Conservation (phyloP, 495 filamentous ascomycete species). For the Amniculicola lignicola region DNA sequence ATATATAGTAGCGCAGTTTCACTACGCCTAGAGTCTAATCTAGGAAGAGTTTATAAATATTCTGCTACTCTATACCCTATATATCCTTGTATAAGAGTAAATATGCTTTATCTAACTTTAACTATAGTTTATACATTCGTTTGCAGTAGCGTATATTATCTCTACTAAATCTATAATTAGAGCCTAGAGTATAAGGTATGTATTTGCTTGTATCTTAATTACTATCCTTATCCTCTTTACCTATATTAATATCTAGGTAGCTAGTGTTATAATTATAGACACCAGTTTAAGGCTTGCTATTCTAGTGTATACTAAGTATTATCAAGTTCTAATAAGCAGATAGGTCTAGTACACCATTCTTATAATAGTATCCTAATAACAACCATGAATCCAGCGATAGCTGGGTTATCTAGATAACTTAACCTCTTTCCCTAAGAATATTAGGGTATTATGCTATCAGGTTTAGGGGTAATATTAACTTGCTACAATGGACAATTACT, state of each 20-base stretch:
- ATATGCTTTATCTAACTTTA: background rate
- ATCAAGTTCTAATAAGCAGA: background rate
- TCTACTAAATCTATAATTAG: background rate
- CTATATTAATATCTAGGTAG: background rate
- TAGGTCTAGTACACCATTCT: background rate
- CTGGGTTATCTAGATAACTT: background rate
- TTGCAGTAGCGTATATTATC: background rate
- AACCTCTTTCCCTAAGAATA: background rate
- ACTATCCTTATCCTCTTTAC: background rate
- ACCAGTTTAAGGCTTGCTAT: background rate
- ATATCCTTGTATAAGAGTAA: background rate
- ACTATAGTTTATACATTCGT: background rate
- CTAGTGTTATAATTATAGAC: background rate
- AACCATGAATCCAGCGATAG: background rate
- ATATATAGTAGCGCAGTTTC: background rate
- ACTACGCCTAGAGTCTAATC: background rate
- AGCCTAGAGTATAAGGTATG: background rate
- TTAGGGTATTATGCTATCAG: background rate
- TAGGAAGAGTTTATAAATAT: background rate
- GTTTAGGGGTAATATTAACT: background rate
- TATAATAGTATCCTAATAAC: background rate
- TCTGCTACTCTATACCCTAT: background rate
- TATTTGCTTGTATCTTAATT: background rate
- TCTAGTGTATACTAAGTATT: background rate
- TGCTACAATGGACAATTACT: background rate